Evolutionary conservation across 257 asterid genomes (phyloP).

Genomic region (Solanum gracilifrons): DNA sequence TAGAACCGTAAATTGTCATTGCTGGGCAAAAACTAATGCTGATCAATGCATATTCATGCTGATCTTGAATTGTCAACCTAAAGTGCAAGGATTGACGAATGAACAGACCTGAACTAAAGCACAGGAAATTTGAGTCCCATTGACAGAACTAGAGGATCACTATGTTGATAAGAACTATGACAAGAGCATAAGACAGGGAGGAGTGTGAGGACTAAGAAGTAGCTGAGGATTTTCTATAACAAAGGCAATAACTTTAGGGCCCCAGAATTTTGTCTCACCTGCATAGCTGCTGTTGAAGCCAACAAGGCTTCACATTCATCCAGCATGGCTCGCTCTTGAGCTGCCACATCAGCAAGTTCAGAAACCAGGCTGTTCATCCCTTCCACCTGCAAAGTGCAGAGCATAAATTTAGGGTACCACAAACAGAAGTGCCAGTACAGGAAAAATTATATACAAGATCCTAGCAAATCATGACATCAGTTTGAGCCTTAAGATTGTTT

Average conservation of each 20-base stretch:
- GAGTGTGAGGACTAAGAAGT: not conserved
- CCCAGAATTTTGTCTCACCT: slow-evolving; percentile 29
- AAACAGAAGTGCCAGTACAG: not conserved
- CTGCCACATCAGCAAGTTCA: slow-evolving; percentile 75
- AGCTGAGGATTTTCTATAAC: not conserved
- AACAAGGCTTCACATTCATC: slow-evolving; percentile 58
- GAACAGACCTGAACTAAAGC: not conserved
- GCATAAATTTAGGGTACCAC: not conserved
- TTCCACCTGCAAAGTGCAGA: slow-evolving; percentile 43
- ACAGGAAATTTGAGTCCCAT: not conserved
- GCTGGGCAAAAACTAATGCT: not conserved
- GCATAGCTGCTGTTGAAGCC: slow-evolving; percentile 53
- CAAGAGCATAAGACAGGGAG: not conserved
- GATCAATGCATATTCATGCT: not conserved
- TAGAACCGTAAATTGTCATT: not conserved
- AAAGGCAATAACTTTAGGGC: not conserved
- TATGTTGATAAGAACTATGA: not conserved
- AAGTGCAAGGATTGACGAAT: not conserved
- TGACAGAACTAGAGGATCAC: not conserved
- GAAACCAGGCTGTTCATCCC: slow-evolving; percentile 53
- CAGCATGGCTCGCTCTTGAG: slow-evolving; percentile 73
- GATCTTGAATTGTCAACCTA: not conserved
- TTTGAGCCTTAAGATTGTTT: not conserved
- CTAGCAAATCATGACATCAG: not conserved
- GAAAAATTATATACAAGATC: not conserved